phyloP scores from a whole-genome alignment of 2,329 filamentous ascomycete species.

The Paecilomyces fulvus region DNA sequence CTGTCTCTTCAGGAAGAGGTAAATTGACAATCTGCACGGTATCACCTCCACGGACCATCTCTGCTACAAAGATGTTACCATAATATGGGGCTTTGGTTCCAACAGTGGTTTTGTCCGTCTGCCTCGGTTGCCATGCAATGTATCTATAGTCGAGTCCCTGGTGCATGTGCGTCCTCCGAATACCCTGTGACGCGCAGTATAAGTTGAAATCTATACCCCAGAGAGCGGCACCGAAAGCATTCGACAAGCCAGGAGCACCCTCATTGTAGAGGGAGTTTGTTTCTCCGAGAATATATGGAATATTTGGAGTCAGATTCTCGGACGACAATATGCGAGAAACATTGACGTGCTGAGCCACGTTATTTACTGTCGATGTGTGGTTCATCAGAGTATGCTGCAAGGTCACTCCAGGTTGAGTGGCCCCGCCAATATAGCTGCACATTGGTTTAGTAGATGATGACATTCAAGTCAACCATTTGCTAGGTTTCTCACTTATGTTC shows the following conservation, averaged over 20 bases:
- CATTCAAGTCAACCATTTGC: background rate
- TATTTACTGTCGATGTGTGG: constrained; percentile 46
- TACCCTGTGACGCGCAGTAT: constrained; percentile 47
- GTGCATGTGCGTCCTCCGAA: constrained; percentile 56
- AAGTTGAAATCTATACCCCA: constrained; percentile 58
- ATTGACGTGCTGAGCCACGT: constrained; percentile 42
- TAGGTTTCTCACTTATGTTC: constrained; percentile 48
- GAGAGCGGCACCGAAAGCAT: constrained; percentile 57
- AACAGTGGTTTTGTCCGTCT: constrained; percentile 40
- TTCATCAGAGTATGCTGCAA: constrained; percentile 57
- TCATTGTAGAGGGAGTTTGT: constrained; percentile 56
- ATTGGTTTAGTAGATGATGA: background rate
- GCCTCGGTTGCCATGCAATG: constrained; percentile 51
- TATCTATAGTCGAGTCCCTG: constrained; percentile 57
- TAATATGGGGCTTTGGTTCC: constrained; percentile 60
- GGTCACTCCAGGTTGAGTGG: constrained; percentile 52
- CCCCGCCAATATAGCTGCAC: constrained; percentile 53
- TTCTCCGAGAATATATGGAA: constrained; percentile 53
- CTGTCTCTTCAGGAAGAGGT: constrained; percentile 29
- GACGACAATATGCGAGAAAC: constrained; percentile 38
- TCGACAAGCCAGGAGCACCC: constrained; percentile 53
- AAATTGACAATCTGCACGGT: constrained; percentile 43
- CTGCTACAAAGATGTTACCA: constrained; percentile 51
- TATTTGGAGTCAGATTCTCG: constrained; percentile 18
- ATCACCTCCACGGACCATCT: constrained; percentile 41